These are phyloP conservation scores for Plasmodium knowlesi DNA, from an alignment of 169 alveolate species.

Conservation along the genomic window DNA sequence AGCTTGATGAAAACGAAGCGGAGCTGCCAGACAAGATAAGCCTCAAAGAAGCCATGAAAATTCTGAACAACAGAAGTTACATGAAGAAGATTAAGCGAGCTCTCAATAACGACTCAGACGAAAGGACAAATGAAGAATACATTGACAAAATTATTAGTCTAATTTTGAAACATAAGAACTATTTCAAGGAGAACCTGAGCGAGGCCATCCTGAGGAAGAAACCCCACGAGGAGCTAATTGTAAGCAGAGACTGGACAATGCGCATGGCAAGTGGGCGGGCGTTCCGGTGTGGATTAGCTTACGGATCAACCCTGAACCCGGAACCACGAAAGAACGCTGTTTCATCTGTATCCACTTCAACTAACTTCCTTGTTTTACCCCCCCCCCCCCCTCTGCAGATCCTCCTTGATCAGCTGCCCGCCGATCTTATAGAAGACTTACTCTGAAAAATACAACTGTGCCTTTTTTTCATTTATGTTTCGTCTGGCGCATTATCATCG, in stretches of 20 bases:
- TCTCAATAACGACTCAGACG: conserved; percentile 16
- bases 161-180: conserved; percentile 29
- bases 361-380: not conserved
- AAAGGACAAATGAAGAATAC: conserved; percentile 12
- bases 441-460: not conserved
- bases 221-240: conserved; percentile 69
- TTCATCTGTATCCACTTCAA: not conserved
- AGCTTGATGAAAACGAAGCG: conserved; percentile 21
- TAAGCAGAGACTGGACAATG: not conserved
- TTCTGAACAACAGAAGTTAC: conserved; percentile 33
- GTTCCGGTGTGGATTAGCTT: not conserved
- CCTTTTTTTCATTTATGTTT: not conserved
- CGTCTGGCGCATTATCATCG: not conserved
- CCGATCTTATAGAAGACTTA: not conserved
- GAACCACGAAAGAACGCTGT: not conserved
- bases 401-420: conserved; percentile 2
- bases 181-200: conserved; percentile 21
- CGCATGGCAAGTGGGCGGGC: too few species aligned
- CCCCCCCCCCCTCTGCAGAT: not conserved
- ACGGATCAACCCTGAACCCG: not conserved
- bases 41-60: conserved; percentile 70
- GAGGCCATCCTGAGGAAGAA: conserved; percentile 41
- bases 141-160: conserved; percentile 41
- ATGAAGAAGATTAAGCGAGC: conserved; percentile 39
- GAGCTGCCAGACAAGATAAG: conserved; percentile 58